phyloP scores from a whole-genome alignment of 306 rosid genomes.

The Psophocarpus tetragonolobus region DNA sequence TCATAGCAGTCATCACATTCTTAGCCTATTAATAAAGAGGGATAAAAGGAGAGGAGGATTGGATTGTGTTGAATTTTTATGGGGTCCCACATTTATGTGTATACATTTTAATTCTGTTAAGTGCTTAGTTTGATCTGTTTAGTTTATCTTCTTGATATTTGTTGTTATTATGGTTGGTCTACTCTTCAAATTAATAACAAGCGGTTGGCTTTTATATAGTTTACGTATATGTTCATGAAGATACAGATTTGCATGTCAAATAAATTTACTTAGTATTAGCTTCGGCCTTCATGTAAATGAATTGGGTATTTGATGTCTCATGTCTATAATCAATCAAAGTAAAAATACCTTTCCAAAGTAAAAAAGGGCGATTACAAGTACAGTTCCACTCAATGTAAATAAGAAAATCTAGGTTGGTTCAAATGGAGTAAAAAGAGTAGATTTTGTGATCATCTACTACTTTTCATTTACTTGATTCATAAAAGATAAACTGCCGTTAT shows the following conservation, averaged over 20 bases:
- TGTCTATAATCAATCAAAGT: too few species aligned
- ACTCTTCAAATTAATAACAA: not conserved
- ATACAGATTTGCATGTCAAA: not conserved
- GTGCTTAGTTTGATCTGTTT: not conserved
- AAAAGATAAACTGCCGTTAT: not conserved
- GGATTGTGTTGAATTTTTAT: not conserved
- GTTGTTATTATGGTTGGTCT: not conserved
- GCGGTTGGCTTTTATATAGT: not conserved
- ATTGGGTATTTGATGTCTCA: not conserved
- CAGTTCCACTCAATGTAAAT: too few species aligned
- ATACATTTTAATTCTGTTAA: not conserved
- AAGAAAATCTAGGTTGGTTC: too few species aligned
- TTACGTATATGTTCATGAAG: too few species aligned
- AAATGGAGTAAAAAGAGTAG: too few species aligned
- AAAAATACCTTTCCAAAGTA: not conserved
- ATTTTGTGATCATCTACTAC: not conserved
- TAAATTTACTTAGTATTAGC: not conserved
- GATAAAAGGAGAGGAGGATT: not conserved
- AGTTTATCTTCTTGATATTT: not conserved
- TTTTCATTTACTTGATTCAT: not conserved
- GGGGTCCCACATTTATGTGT: not conserved
- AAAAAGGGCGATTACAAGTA: not conserved
- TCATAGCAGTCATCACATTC: not conserved
- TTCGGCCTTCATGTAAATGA: not conserved
- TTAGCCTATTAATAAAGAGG: not conserved